Conservation (phyloP, 2,329 filamentous ascomycete species). For the Fusarium pseudoanthophilum region DNA sequence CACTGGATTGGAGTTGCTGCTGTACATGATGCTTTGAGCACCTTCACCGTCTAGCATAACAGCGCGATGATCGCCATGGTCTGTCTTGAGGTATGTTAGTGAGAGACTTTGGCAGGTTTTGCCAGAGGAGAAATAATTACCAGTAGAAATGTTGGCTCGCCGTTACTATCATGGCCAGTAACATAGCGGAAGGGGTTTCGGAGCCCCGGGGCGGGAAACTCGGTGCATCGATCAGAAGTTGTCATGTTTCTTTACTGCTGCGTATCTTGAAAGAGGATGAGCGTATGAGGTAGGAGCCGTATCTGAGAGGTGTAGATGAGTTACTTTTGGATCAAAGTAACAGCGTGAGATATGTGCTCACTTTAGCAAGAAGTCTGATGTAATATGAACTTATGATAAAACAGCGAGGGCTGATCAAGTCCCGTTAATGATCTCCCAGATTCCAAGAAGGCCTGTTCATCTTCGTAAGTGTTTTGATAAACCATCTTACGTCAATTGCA, state of each 20-base stretch:
- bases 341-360: no score
- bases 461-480: not conserved
- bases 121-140: not conserved
- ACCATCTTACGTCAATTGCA: not conserved
- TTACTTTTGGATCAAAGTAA: no score
- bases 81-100: not conserved
- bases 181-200: not conserved
- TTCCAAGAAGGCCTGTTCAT: not conserved
- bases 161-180: not conserved
- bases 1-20: not conserved
- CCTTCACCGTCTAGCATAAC: not conserved
- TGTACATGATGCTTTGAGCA: not conserved
- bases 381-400: not conserved
- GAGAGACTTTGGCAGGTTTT: accelerated
- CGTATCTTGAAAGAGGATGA: no score
- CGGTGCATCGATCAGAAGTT: not conserved
- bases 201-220: not conserved
- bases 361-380: not conserved
- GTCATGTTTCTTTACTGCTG: not conserved
- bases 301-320: no score
- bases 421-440: no score
- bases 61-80: not conserved
- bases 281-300: no score
- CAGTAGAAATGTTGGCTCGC: not conserved
- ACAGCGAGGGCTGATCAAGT: not conserved